A percentile compares a stretch with the other conserved stretches of the same genome.
Conservation (phyloP, 768 basidiomycete genomes). For the Leccinum longicurvipes region DNA sequence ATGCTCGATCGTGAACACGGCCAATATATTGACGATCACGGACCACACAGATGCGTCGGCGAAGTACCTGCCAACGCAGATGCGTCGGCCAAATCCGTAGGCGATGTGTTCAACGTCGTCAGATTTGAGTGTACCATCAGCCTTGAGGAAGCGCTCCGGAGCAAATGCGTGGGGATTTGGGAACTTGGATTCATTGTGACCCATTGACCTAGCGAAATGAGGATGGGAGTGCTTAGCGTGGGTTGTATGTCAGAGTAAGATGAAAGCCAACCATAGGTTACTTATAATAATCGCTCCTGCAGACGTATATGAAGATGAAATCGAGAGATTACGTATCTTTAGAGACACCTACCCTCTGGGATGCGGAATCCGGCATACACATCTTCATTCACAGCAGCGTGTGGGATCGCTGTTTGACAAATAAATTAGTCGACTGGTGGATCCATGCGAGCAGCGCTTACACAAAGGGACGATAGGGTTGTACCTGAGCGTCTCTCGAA, state of each 20-base stretch:
- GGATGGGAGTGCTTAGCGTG: neutral
- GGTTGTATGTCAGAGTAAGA: neutral
- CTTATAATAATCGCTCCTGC: constrained; percentile 15
- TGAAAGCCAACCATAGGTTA: constrained; percentile 17
- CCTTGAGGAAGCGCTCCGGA: constrained; percentile 40
- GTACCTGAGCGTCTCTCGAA: constrained; percentile 20
- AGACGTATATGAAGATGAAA: neutral
- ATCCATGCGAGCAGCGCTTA: neutral
- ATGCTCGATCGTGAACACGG: constrained; percentile 15
- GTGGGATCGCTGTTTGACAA: constrained; percentile 24
- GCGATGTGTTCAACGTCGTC: constrained; percentile 10
- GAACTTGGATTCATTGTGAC: constrained; percentile 31
- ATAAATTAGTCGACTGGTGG: neutral
- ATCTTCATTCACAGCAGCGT: constrained; percentile 38
- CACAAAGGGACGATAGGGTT: constrained; percentile 13
- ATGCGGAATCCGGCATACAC: constrained; percentile 48
- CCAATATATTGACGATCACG: constrained; percentile 16
- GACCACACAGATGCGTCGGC: constrained; percentile 25
- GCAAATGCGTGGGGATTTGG: constrained; percentile 35
- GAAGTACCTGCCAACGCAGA: constrained; percentile 29
- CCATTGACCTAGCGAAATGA: constrained; percentile 19
- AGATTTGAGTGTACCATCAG: constrained; percentile 16
- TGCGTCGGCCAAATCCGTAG: constrained; percentile 31
- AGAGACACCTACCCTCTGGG: constrained; percentile 34
- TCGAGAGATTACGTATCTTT: neutral